phyloP scores from a whole-genome alignment of 192 early-diverging fungal genomes.

The Coemansia sp. region DNA sequence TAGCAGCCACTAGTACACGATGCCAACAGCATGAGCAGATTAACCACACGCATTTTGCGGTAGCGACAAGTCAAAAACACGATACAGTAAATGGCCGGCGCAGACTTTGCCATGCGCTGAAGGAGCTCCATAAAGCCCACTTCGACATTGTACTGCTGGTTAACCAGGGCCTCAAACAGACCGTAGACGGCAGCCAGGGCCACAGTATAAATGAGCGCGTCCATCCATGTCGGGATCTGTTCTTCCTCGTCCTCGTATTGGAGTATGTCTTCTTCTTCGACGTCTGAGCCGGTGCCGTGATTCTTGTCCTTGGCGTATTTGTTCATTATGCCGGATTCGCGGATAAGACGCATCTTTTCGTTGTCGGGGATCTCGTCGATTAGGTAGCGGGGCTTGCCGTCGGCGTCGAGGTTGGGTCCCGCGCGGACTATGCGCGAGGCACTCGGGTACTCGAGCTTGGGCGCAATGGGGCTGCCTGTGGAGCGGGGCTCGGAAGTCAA shows the following conservation, averaged over 20 bases:
- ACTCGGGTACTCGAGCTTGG: constrained; percentile 43
- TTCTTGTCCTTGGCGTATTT: constrained; percentile 35
- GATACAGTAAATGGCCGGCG: constrained; percentile 58
- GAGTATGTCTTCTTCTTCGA: constrained; percentile 24
- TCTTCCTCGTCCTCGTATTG: constrained; percentile 13
- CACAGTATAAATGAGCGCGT: constrained; percentile 43
- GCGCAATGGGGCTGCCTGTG: not conserved
- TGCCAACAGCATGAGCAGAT: constrained; percentile 55
- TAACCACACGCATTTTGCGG: constrained; percentile 51
- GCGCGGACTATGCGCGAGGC: constrained; percentile 41
- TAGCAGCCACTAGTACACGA: constrained; percentile 61
- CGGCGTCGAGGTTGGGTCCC: constrained; percentile 37
- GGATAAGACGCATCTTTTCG: constrained; percentile 54
- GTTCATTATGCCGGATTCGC: constrained; percentile 48
- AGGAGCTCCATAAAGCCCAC: constrained; percentile 30
- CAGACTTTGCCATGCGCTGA: constrained; percentile 32
- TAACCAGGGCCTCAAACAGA: constrained; percentile 53
- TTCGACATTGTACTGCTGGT: constrained; percentile 52
- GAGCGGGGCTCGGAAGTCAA: constrained; percentile 13
- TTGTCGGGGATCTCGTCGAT: constrained; percentile 56
- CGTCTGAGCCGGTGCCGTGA: constrained; percentile 23
- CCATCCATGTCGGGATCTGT: constrained; percentile 38
- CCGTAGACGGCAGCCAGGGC: constrained; percentile 37
- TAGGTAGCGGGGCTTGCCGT: constrained; percentile 52
- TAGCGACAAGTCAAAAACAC: constrained; percentile 64